A percentile compares a stretch with the other conserved stretches of the same genome.
Conservation (phyloP, 768 basidiomycete genomes). For the Leccinellum luteum region DNA sequence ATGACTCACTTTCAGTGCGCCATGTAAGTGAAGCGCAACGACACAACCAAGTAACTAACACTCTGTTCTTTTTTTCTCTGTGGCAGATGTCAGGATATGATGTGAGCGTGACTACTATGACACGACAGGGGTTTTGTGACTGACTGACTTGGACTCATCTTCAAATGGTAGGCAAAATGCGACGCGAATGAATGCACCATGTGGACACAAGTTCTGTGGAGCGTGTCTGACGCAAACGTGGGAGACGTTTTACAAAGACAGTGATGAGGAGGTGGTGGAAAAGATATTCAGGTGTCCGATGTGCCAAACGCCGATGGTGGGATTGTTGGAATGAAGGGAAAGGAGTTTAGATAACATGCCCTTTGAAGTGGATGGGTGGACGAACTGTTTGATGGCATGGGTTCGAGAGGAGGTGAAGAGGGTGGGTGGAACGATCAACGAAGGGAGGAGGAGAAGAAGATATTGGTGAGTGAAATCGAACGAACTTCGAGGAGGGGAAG, state of each 20-base stretch:
- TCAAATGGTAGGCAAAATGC: no score
- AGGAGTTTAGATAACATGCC: neutral
- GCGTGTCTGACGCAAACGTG: neutral
- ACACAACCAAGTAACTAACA: no score
- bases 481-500: no score
- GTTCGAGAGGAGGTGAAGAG: neutral
- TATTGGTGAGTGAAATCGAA: neutral
- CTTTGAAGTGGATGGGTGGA: neutral
- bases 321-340: neutral
- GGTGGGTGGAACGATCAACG: neutral
- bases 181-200: neutral
- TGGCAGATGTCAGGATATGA: neutral
- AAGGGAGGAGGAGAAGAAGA: neutral
- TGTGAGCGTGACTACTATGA: neutral
- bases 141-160: no score
- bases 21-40: neutral
- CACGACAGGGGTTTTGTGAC: no score
- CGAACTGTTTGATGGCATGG: neutral
- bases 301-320: neutral
- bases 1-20: neutral
- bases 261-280: neutral
- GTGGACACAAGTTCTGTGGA: neutral
- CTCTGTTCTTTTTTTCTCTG: no score
- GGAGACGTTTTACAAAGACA: neutral
- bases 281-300: neutral